These are phyloP conservation scores for Nothopassalora personata DNA, from an alignment of 2,329 filamentous ascomycete species.

Conservation along the genomic window DNA sequence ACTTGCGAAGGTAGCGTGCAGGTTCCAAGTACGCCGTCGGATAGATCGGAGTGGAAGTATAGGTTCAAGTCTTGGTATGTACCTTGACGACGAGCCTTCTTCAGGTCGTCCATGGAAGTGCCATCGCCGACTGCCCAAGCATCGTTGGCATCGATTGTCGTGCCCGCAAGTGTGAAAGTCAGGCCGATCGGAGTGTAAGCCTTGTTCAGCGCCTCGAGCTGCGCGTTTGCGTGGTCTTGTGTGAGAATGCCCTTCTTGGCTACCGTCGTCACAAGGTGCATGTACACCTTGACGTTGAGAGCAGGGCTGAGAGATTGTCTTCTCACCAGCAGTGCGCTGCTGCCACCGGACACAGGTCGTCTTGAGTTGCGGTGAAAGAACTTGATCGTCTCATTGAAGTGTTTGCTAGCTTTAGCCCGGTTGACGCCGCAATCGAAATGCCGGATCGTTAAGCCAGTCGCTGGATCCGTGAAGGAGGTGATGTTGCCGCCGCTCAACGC, in stretches of 20 bases:
- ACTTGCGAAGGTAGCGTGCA: constrained; percentile 47
- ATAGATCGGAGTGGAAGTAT: constrained; percentile 55
- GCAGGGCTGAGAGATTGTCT: constrained; percentile 18
- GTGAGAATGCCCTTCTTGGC: constrained; percentile 36
- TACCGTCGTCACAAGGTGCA: constrained; percentile 42
- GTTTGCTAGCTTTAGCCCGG: constrained; percentile 32
- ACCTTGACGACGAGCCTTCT: constrained; percentile 49
- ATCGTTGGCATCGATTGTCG: constrained; percentile 50
- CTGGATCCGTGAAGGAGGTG: constrained; percentile 25
- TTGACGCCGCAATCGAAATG: constrained; percentile 43
- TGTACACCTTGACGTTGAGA: constrained; percentile 39
- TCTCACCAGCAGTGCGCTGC: constrained; percentile 28
- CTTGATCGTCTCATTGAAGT: constrained; percentile 37
- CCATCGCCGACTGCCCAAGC: constrained; percentile 46
- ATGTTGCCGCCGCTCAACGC: constrained; percentile 16
- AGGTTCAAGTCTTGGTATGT: constrained; percentile 53
- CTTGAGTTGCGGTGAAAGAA: constrained; percentile 30
- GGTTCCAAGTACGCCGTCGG: constrained; percentile 46
- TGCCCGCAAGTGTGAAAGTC: constrained; percentile 45
- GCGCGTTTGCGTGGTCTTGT: constrained; percentile 37
- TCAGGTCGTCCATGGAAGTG: constrained; percentile 47
- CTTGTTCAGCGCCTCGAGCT: constrained; percentile 38
- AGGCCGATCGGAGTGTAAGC: constrained; percentile 49
- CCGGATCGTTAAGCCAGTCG: constrained; percentile 25
- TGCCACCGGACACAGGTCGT: constrained; percentile 10